A percentile compares a stretch with the other conserved stretches of the same genome.
Conservation (phyloP, 495 filamentous ascomycete genomes). For the Stereocaulon alpinum region DNA sequence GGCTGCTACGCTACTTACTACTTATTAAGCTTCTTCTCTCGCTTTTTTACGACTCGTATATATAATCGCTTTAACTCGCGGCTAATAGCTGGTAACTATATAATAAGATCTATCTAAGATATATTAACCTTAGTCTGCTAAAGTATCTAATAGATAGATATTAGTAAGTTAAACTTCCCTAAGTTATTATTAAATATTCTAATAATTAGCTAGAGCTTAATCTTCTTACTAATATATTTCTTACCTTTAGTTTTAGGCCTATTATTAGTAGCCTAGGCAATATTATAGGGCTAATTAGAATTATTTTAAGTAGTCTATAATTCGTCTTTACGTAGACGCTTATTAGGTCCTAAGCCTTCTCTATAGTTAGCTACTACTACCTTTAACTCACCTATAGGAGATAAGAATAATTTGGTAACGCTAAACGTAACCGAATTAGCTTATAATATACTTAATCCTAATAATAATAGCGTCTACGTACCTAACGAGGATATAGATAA, state of each 20-base stretch:
- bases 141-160: neutral
- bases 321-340: neutral
- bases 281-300: too few species aligned
- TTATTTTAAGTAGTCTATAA: too few species aligned
- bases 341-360: neutral
- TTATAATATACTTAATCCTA: neutral
- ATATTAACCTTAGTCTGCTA: neutral
- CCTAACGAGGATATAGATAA: too few species aligned
- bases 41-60: neutral
- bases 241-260: neutral
- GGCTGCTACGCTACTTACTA: too few species aligned
- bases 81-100: neutral
- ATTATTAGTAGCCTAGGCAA: neutral
- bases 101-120: neutral
- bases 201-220: too few species aligned
- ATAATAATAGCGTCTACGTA: too few species aligned
- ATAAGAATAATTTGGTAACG: neutral
- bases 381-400: neutral
- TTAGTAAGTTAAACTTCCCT: too few species aligned
- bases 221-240: too few species aligned
- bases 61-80: neutral
- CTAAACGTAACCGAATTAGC: neutral
- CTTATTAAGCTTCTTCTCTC: neutral
- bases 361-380: neutral
- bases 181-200: too few species aligned